Percentiles rank a stretch among this genome's conserved stretches.
These are phyloP conservation scores for Penicillium corylophilum DNA, from an alignment of 2,329 filamentous ascomycete species.

Conservation along the genomic window DNA sequence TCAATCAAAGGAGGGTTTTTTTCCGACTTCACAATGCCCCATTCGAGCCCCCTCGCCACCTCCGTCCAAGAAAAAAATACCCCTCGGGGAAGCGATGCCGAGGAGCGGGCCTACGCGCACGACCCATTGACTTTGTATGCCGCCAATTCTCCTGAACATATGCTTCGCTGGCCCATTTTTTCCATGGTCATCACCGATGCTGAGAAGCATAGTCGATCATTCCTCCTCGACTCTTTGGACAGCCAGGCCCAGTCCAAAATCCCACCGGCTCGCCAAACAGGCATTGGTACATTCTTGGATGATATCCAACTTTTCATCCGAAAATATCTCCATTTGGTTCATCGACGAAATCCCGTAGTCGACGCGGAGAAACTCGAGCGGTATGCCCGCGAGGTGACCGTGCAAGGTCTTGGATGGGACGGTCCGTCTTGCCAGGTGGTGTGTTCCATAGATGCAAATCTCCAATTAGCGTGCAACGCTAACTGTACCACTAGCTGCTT, in stretches of 20 bases:
- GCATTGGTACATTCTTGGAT: conserved; percentile 15
- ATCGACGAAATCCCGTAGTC: conserved; percentile 22
- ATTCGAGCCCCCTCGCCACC: conserved; percentile 15
- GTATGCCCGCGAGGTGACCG: conserved; percentile 22
- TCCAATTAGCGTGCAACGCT: not conserved
- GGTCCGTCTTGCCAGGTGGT: conserved; percentile 27
- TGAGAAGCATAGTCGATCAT: conserved; percentile 23
- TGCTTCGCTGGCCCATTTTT: conserved; percentile 26
- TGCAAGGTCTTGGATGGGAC: conserved; percentile 25
- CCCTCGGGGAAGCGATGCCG: conserved; percentile 7
- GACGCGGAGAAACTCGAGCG: conserved; percentile 19
- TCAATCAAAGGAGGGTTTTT: conserved; percentile 18
- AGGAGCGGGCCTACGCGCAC: conserved; percentile 16
- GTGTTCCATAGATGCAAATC: conserved; percentile 2
- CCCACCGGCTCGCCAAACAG: conserved; percentile 11
- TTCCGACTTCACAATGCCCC: conserved; percentile 13
- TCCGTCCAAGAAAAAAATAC: conserved; percentile 6
- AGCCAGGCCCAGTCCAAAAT: conserved; percentile 4
- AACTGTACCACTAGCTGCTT: conserved; percentile 14
- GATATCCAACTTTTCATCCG: conserved; percentile 18
- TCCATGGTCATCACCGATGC: conserved; percentile 21
- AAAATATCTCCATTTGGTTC: conserved; percentile 18
- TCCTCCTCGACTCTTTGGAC: conserved; percentile 24
- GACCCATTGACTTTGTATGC: conserved; percentile 21
- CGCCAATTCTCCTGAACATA: conserved; percentile 22